phyloP scores from a whole-genome alignment of 352 stramenopile species.

The Phytophthora nicotianae region DNA sequence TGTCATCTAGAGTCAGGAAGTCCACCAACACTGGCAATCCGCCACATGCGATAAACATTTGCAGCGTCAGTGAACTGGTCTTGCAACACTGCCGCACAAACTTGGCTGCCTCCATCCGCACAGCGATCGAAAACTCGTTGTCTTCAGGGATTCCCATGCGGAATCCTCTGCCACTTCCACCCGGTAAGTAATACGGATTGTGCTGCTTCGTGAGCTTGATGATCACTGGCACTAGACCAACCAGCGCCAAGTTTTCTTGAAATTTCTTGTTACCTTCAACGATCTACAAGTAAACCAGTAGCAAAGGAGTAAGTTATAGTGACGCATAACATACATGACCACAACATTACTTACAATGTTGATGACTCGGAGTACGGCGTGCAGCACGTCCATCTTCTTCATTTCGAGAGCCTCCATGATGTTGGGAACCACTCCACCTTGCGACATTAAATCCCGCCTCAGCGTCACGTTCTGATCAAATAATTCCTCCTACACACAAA shows the following conservation, averaged over 20 bases:
- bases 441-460: conserved; percentile 85
- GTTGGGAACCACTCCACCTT: conserved; percentile 91
- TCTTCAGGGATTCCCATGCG: conserved; percentile 23
- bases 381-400: conserved; percentile 88
- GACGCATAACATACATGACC: no score
- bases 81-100: conserved; percentile 90
- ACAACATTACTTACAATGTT: conserved; percentile 75
- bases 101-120: conserved; percentile 87
- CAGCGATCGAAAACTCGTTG: conserved; percentile 49
- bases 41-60: conserved; percentile 94
- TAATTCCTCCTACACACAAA: conserved; percentile 60
- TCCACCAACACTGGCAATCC: conserved; percentile 87
- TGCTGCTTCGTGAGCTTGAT: conserved; percentile 85
- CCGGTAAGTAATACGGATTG: conserved; percentile 38
- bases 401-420: conserved; percentile 94
- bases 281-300: conserved; percentile 50
- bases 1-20: conserved; percentile 65
- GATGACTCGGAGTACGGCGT: conserved; percentile 86
- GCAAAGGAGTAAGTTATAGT: neutral
- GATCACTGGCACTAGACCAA: conserved; percentile 91
- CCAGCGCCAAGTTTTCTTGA: conserved; percentile 91
- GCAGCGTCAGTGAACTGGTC: conserved; percentile 87
- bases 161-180: conserved; percentile 22
- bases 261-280: conserved; percentile 91
- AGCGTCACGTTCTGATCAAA: conserved; percentile 80